phyloP scores from a whole-genome alignment of 805 yeast genomes.

The Metschnikowia matae region DNA sequence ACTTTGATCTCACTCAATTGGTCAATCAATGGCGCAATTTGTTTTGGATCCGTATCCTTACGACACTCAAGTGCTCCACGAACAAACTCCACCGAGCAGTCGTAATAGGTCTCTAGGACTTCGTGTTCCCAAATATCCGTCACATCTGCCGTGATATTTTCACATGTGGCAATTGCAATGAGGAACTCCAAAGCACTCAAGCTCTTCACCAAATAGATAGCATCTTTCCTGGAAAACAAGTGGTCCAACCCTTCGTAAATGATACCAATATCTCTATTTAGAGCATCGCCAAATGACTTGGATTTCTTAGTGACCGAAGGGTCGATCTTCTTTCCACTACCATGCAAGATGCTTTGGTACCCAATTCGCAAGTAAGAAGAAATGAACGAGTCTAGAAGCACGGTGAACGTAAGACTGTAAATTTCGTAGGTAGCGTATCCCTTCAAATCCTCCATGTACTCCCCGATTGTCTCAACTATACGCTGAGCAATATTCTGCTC shows the following conservation, averaged over 20 bases:
- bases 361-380: slow-evolving; percentile 38
- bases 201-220: slow-evolving; percentile 35
- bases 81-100: slow-evolving; percentile 70
- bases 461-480: slow-evolving; percentile 68
- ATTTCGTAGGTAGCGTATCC: slow-evolving; percentile 41
- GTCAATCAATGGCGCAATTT: slow-evolving; percentile 26
- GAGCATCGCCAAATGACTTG: slow-evolving; percentile 36
- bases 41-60: slow-evolving; percentile 38
- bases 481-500: slow-evolving; percentile 49
- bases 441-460: slow-evolving; percentile 65
- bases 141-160: slow-evolving; percentile 29
- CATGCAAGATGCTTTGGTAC: slow-evolving; percentile 37
- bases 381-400: slow-evolving; percentile 36
- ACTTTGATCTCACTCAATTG: slow-evolving; percentile 27
- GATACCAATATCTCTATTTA: slow-evolving; percentile 36
- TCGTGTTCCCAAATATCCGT: slow-evolving; percentile 53
- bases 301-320: slow-evolving; percentile 32
- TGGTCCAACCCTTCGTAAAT: slow-evolving; percentile 34
- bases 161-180: slow-evolving; percentile 37
- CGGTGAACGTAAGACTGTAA: slow-evolving; percentile 36
- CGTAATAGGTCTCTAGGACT: slow-evolving; percentile 63
- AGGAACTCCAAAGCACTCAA: slow-evolving; percentile 40
- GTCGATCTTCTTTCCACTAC: slow-evolving; percentile 40
- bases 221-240: slow-evolving; percentile 39
- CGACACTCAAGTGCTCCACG: slow-evolving; percentile 56